These are phyloP conservation scores for Umbelopsis sp. DNA, from an alignment of 371 early-diverging fungal genomes.

Conservation along the genomic window DNA sequence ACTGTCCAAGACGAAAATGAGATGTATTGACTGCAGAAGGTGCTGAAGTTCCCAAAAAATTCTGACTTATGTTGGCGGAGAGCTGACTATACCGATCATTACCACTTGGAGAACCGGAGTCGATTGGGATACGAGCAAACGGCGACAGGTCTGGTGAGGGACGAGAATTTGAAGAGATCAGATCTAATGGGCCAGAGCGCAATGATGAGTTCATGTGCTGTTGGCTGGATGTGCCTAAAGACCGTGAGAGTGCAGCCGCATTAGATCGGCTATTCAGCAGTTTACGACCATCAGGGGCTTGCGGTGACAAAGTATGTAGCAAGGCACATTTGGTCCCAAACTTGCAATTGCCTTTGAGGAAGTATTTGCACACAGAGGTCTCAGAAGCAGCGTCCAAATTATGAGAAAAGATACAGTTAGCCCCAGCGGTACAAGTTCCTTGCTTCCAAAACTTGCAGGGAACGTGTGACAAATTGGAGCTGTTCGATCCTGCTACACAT, in stretches of 20 bases:
- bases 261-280: conserved; percentile 23
- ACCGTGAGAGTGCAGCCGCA: conserved; percentile 9
- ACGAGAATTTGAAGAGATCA: neutral
- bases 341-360: conserved; percentile 80
- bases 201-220: neutral
- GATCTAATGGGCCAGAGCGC: neutral
- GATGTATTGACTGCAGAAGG: neutral
- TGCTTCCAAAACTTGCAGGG: conserved; percentile 85
- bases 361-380: conserved; percentile 75
- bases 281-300: conserved; percentile 27
- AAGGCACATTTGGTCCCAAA: conserved; percentile 82
- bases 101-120: neutral
- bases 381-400: conserved; percentile 62
- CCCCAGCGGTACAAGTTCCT: conserved; percentile 78
- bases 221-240: conserved; percentile 1
- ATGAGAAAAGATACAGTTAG: conserved; percentile 80
- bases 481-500: neutral
- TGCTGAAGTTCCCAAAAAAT: conserved; percentile 1
- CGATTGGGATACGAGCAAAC: conserved; percentile 2
- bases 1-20: conserved; percentile 13
- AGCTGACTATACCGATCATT: conserved; percentile 6
- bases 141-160: neutral
- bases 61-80: neutral
- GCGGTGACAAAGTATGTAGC: conserved; percentile 53
- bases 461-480: conserved; percentile 62